Evolutionary conservation across 139 green algal genomes (phyloP).

Genomic region (Mesostigma viride): DNA sequence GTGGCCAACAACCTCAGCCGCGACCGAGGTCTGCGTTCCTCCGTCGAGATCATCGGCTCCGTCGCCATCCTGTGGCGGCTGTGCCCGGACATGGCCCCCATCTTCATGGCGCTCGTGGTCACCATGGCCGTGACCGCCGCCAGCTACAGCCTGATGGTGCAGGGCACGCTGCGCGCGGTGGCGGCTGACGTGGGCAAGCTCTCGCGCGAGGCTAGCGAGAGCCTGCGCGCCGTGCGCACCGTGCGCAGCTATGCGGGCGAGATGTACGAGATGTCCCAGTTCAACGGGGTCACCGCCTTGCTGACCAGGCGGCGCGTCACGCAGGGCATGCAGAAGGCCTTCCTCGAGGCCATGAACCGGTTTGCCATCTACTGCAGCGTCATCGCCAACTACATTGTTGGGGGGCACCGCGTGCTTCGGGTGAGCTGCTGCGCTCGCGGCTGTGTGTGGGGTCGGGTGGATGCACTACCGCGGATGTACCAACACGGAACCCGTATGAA

Average conservation of each 20-base stretch:
- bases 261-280: no score
- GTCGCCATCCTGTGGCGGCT: constrained; percentile 13
- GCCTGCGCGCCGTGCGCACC: background rate
- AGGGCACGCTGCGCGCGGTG: background rate
- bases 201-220: background rate
- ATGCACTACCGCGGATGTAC: no score
- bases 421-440: no score
- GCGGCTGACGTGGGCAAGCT: background rate
- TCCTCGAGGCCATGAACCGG: no score
- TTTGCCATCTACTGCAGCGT: no score
- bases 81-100: constrained; percentile 16
- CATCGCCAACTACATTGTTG: no score
- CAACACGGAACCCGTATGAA: no score
- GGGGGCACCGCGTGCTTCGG: no score
- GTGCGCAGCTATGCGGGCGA: background rate
- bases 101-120: background rate
- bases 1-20: constrained; percentile 22
- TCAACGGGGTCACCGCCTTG: no score
- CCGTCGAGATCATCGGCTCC: constrained; percentile 19
- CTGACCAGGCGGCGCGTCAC: no score
- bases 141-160: background rate
- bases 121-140: background rate
- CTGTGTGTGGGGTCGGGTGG: no score
- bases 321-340: no score
- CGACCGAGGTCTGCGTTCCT: constrained; percentile 22